Percentiles rank a stretch among this genome's conserved stretches.
phyloP scores from a whole-genome alignment of 2,329 filamentous ascomycete species.

The Talaromyces sp. region DNA sequence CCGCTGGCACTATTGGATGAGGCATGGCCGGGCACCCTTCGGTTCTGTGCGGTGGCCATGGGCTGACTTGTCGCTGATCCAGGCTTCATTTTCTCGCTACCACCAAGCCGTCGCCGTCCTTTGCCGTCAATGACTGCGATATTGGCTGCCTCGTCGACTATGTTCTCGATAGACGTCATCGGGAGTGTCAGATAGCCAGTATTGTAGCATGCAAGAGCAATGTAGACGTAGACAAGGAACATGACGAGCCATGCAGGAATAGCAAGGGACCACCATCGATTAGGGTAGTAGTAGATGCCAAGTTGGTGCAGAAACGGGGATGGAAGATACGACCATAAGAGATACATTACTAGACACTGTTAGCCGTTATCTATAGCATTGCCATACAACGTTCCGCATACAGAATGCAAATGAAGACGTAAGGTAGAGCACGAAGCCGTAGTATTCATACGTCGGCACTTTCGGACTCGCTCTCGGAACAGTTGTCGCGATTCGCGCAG shows the following conservation, averaged over 20 bases:
- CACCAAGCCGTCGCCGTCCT: conserved; percentile 53
- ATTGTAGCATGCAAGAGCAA: conserved; percentile 88
- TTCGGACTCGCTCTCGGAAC: conserved; percentile 84
- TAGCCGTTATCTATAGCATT: background rate
- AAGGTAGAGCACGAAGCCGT: conserved; percentile 95
- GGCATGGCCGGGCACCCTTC: conserved; percentile 21
- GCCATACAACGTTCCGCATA: conserved; percentile 46
- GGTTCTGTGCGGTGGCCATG: conserved; percentile 39
- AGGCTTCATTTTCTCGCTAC: conserved; percentile 42
- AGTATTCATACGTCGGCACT: conserved; percentile 99
- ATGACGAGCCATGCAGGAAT: conserved; percentile 89
- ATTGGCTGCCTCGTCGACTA: conserved; percentile 87
- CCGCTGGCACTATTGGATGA: conserved; percentile 7
- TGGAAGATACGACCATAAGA: conserved; percentile 85
- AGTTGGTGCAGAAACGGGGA: conserved; percentile 87
- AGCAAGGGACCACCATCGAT: conserved; percentile 95
- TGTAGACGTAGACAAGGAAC: conserved; percentile 85
- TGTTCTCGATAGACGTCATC: conserved; percentile 75
- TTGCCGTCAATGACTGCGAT: conserved; percentile 76
- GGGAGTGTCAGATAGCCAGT: conserved; percentile 81
- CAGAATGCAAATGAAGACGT: conserved; percentile 79
- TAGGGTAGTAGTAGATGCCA: conserved; percentile 94
- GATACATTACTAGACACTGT: conserved; percentile 52
- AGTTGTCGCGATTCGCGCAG: conserved; percentile 57
- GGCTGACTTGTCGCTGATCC: conserved; percentile 41